These are phyloP conservation scores for Plantago elongata DNA, from an alignment of 257 asterid genomes.

Conservation along the genomic window DNA sequence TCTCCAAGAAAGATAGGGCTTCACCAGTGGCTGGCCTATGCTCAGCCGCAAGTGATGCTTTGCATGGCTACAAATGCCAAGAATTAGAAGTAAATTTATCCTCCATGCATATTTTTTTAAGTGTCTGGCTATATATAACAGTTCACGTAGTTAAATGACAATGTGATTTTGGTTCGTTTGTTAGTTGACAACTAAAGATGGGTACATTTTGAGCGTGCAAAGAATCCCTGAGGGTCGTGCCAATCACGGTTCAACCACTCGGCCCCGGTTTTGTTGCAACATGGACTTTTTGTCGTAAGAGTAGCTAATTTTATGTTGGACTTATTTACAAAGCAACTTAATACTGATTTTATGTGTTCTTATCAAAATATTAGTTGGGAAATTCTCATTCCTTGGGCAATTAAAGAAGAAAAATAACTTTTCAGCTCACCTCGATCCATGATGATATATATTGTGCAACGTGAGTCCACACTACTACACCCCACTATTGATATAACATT, in stretches of 20 bases:
- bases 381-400: too few species aligned
- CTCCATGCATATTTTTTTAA: not conserved
- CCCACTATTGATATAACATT: too few species aligned
- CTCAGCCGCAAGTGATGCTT: slow-evolving; percentile 18
- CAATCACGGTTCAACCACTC: slow-evolving; percentile 22
- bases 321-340: too few species aligned
- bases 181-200: slow-evolving; percentile 68
- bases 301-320: not conserved
- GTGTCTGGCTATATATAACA: too few species aligned
- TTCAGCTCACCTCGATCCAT: too few species aligned
- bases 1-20: not conserved
- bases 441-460: too few species aligned
- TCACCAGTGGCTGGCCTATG: slow-evolving; percentile 34
- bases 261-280: slow-evolving; percentile 58
- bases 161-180: not conserved
- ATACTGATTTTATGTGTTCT: too few species aligned
- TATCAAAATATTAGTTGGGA: too few species aligned
- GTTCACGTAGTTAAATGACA: not conserved
- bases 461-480: too few species aligned
- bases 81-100: slow-evolving; percentile 33
- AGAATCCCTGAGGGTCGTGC: slow-evolving; percentile 50
- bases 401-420: too few species aligned
- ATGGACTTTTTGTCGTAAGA: slow-evolving; percentile 69
- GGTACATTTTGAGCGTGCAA: slow-evolving; percentile 56
- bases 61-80: slow-evolving; percentile 53